Evolutionary conservation across 2,329 filamentous ascomycete species (phyloP).

Genomic region (Pseudopithomyces chartarum): DNA sequence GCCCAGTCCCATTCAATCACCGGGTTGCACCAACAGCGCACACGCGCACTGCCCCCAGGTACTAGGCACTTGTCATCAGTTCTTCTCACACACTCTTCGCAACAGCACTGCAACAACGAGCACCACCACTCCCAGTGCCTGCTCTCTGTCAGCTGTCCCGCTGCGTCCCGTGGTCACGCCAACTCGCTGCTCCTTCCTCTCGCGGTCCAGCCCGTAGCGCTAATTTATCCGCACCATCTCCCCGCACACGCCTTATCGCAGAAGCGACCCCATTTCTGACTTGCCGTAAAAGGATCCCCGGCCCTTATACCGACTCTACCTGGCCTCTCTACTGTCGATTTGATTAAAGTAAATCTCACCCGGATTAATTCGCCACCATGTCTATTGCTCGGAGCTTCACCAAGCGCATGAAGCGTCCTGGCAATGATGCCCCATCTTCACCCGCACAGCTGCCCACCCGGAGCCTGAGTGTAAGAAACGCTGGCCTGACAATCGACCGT

Average conservation of each 20-base stretch:
- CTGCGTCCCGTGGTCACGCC: constrained; percentile 15
- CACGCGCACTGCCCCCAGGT: constrained; percentile 26
- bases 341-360: constrained; percentile 30
- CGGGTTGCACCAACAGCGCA: constrained; percentile 30
- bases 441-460: constrained; percentile 40
- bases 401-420: constrained; percentile 63
- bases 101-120: constrained; percentile 27
- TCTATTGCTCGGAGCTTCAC: constrained; percentile 75
- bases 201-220: constrained; percentile 6
- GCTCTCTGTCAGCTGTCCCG: constrained; percentile 18
- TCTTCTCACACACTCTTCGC: constrained; percentile 23
- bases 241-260: constrained; percentile 35
- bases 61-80: constrained; percentile 25
- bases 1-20: constrained; percentile 28
- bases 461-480: constrained; percentile 53
- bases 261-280: constrained; percentile 27
- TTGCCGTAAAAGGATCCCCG: constrained; percentile 31
- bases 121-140: constrained; percentile 9
- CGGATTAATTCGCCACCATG: constrained; percentile 49
- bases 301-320: constrained; percentile 31
- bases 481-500: constrained; percentile 57
- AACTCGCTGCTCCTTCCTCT: constrained; percentile 14
- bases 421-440: constrained; percentile 45
- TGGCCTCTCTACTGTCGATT: constrained; percentile 23
- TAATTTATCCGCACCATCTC: constrained; percentile 44